These are phyloP conservation scores for Phlyctochytrium arcticum DNA, from an alignment of 192 early-diverging fungal species.

Conservation along the genomic window DNA sequence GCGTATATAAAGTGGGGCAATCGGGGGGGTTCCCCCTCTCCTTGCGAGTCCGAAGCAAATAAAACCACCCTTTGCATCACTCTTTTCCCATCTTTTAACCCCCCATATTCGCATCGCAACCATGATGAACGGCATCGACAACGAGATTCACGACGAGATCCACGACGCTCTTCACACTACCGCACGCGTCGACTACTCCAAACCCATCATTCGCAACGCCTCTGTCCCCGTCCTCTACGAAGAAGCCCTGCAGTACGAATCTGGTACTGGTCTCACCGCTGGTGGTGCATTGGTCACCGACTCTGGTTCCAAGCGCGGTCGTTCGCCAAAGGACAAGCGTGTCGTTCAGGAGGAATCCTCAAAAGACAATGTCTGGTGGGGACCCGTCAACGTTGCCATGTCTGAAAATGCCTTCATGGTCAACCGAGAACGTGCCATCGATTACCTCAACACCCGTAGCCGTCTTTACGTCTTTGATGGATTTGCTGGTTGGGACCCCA, in stretches of 20 bases:
- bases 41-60: no score
- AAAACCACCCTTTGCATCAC: no score
- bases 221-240: conserved; percentile 89
- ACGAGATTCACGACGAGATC: conserved; percentile 30
- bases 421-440: conserved; percentile 92
- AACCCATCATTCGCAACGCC: conserved; percentile 78
- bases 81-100: no score
- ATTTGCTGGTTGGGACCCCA: conserved; percentile 97
- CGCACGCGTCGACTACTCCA: conserved; percentile 76
- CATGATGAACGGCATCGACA: no score
- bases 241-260: conserved; percentile 80
- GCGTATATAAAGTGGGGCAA: no score
- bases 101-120: no score
- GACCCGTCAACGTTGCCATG: conserved; percentile 94
- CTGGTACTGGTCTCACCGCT: conserved; percentile 84
- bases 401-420: conserved; percentile 70
- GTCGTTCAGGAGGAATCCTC: conserved; percentile 88
- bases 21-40: no score
- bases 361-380: conserved; percentile 95
- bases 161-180: conserved; percentile 65
- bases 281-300: conserved; percentile 86
- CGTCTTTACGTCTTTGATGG: conserved; percentile 94
- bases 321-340: conserved; percentile 95
- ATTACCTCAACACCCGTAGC: conserved; percentile 93
- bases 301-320: conserved; percentile 88